Conservation (phyloP, 2,329 filamentous ascomycete genomes). For the Neofusicoccum parvum region DNA sequence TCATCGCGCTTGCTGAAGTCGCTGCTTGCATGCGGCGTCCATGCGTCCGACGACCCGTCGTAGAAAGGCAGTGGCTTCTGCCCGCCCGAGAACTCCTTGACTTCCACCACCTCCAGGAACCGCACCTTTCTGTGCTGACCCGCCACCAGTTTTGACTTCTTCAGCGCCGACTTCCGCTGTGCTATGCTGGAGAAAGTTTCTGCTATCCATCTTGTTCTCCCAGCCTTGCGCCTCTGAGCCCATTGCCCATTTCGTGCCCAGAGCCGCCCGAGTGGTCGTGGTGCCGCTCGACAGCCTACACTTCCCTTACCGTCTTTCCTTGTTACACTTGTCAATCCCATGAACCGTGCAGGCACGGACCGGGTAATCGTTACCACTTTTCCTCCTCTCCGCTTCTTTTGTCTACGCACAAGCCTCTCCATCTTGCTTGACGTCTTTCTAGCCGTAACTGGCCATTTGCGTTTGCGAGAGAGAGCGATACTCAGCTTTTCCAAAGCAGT, state of each 20-base stretch:
- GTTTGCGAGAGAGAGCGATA: not conserved
- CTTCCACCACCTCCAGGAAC: not conserved
- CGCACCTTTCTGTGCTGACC: not conserved
- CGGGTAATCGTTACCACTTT: too few species aligned
- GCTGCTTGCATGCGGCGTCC: not conserved
- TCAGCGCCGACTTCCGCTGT: not conserved
- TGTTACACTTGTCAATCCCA: too few species aligned
- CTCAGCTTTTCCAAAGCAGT: not conserved
- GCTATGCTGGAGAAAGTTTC: too few species aligned
- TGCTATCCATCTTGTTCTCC: not conserved
- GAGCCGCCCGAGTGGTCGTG: too few species aligned
- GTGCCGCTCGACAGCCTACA: too few species aligned
- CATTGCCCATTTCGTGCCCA: too few species aligned
- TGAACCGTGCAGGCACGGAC: too few species aligned
- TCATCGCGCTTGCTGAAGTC: not conserved
- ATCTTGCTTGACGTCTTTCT: not conserved
- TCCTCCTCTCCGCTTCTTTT: too few species aligned
- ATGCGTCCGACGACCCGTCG: not conserved
- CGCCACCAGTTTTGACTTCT: not conserved
- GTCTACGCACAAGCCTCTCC: too few species aligned
- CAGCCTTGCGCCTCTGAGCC: too few species aligned
- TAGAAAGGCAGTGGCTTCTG: not conserved
- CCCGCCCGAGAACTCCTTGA: not conserved
- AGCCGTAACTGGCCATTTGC: not conserved
- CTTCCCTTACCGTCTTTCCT: too few species aligned